Percentiles rank a stretch among this genome's conserved stretches.
Evolutionary conservation across 202 grass and related monocot species (phyloP).

Genomic region (Panicum hallii): DNA sequence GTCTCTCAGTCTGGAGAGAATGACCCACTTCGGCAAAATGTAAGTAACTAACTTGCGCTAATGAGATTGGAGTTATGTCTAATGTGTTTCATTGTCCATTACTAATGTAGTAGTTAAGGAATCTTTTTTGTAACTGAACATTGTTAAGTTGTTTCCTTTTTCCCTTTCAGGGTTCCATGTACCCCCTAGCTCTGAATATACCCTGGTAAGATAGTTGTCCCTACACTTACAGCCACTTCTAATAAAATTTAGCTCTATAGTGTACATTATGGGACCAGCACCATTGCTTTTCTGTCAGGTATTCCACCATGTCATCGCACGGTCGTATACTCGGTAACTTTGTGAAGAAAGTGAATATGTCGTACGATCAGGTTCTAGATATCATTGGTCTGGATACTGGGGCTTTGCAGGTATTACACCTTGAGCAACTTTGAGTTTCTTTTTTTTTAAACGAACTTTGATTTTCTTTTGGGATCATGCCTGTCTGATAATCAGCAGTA

Average conservation of each 20-base stretch:
- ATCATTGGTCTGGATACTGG: slow-evolving; percentile 75
- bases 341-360: slow-evolving; percentile 74
- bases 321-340: slow-evolving; percentile 59
- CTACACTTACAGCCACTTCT: not conserved
- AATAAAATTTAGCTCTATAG: not conserved
- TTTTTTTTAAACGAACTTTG: not conserved
- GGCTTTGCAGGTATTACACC: slow-evolving; percentile 63
- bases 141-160: slow-evolving; percentile 2
- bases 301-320: slow-evolving; percentile 58
- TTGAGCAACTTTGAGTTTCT: not conserved
- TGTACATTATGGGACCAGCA: not conserved
- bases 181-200: slow-evolving; percentile 66
- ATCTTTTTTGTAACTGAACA: not conserved
- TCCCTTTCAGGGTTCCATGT: slow-evolving; percentile 63
- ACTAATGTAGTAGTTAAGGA: not conserved
- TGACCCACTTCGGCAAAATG: slow-evolving; percentile 69
- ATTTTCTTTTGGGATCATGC: not conserved
- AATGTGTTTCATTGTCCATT: not conserved
- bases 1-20: slow-evolving; percentile 61
- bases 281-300: slow-evolving; percentile 51
- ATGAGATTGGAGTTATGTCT: not conserved
- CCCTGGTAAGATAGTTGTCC: slow-evolving; percentile 62
- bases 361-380: slow-evolving; percentile 61
- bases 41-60: slow-evolving; percentile 44
- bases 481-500: not conserved